Evolutionary conservation across 129 eudicot genomes (phyloP), one percentile per base, ranked within the genome.

Genomic region (Silybum marianum): DNA sequence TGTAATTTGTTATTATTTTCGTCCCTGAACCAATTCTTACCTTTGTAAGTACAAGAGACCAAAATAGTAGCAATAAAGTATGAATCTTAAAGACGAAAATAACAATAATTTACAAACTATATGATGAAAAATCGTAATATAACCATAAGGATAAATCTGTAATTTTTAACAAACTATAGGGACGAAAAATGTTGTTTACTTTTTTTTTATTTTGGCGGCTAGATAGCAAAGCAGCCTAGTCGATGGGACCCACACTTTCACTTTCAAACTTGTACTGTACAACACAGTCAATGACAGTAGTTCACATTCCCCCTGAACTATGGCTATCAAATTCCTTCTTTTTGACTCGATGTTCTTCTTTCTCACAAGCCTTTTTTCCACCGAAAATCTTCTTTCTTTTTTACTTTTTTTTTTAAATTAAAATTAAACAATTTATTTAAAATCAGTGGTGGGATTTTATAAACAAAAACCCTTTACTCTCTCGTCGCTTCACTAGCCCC

Each of bases 311-410:
- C 76, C 77, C 39, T 76, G 66, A 82, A 69, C 34, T 10, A 69
- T 69, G 78, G 8, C 82, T 58, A 76, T 70, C 85, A 82, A 48
- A 69, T 76, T 76, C 81, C 71, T 14, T 82, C 82, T 83, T 83
- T 82, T 83, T 83, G 86, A 83, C 86, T 83, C 86, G 14, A 5
- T 58, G 78, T 83, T 70, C 73, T 24, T 69, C 77, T 70, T 81
- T 81, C 73, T n/a, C 79, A 2, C 23, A 74, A 74, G 69, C 70
- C 78, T 81, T 82, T 40, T 65, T 71, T 77, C 82, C 86, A 83
- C 86, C 48, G 38, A 83, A 83, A 51, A 42, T n/a, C 19, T 72
- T 44, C 58, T 32, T 32, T 32, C 36, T 32, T 32, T 32, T 32
- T 32, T 32, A 32, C 76, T 72, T 72, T 39, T 76, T 82, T 12